Evolutionary conservation across 352 stramenopile genomes (phyloP).

Genomic region (Globisporangium echinulatum): DNA sequence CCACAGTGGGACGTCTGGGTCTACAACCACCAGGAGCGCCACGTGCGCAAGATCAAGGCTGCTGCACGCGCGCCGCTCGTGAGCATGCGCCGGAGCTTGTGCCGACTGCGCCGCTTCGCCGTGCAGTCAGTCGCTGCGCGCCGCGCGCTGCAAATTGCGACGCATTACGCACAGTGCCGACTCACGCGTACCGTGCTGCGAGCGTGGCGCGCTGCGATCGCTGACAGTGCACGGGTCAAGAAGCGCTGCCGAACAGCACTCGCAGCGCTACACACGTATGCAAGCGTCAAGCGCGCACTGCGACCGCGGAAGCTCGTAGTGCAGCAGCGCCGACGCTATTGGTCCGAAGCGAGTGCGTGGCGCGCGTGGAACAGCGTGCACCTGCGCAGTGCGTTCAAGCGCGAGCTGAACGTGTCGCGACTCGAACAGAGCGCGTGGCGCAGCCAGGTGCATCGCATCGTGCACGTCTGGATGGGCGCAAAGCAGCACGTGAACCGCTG

Average conservation of each 20-base stretch:
- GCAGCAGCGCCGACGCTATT: conserved; percentile 8
- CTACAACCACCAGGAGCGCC: conserved; percentile 69
- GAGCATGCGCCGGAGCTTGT: conserved; percentile 42
- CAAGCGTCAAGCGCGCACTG: conserved; percentile 12
- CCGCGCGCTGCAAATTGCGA: conserved; percentile 12
- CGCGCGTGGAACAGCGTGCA: conserved; percentile 45
- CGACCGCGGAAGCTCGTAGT: conserved; percentile 32
- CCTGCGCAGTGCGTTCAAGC: conserved; percentile 47
- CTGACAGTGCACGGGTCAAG: conserved; percentile 32
- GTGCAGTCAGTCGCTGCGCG: conserved; percentile 13
- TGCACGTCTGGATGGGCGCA: conserved; percentile 44
- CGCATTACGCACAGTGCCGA: conserved; percentile 10
- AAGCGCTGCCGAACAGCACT: conserved; percentile 31
- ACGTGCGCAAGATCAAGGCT: conserved; percentile 68
- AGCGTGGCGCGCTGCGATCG: conserved; percentile 46
- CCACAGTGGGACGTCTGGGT: conserved; percentile 70
- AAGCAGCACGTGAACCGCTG: conserved; percentile 21
- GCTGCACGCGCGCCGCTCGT: conserved; percentile 39
- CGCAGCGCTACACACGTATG: conserved; percentile 22
- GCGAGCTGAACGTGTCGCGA: conserved; percentile 40
- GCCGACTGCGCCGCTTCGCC: conserved; percentile 25
- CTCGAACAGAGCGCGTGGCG: conserved; percentile 43
- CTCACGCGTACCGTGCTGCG: conserved; percentile 13
- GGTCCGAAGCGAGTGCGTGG: conserved; percentile 24
- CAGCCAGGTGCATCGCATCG: conserved; percentile 34